These are phyloP conservation scores for Cryptococcus maquisensis DNA, from an alignment of 1,284 basidiomycete genomes.

Conservation along the genomic window DNA sequence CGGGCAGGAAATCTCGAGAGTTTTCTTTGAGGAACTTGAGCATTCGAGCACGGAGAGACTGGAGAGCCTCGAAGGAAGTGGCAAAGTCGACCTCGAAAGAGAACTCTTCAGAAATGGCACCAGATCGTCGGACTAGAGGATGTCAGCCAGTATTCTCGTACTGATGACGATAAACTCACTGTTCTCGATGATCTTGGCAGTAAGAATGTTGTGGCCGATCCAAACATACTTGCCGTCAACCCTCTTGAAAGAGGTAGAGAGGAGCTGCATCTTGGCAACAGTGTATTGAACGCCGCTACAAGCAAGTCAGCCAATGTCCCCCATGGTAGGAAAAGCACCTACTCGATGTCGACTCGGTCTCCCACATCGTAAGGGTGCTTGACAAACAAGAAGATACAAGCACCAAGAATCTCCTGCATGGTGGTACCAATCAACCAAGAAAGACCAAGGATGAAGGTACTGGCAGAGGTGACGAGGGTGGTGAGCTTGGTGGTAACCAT, in stretches of 20 bases:
- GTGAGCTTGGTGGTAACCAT: conserved; percentile 66
- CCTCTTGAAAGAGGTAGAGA: conserved; percentile 61
- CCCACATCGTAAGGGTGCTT: conserved; percentile 85
- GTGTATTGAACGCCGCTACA: conserved; percentile 56
- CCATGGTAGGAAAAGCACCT: neutral
- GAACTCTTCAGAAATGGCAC: conserved; percentile 49
- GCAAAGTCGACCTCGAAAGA: conserved; percentile 71
- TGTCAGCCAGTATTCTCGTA: neutral
- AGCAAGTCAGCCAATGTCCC: conserved; percentile 2
- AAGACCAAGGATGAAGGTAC: conserved; percentile 75
- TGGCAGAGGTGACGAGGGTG: conserved; percentile 72
- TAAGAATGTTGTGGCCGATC: conserved; percentile 61
- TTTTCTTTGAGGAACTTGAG: conserved; percentile 68
- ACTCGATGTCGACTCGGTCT: conserved; percentile 62
- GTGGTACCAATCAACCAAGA: conserved; percentile 81
- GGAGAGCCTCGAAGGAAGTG: conserved; percentile 78
- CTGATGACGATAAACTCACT: conserved; percentile 30
- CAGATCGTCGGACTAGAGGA: conserved; percentile 49
- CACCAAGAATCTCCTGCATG: conserved; percentile 52
- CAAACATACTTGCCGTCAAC: conserved; percentile 56
- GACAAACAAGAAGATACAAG: conserved; percentile 75
- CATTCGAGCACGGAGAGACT: conserved; percentile 74
- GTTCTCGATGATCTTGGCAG: conserved; percentile 58
- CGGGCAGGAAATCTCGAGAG: conserved; percentile 65
- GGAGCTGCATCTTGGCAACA: conserved; percentile 79